A percentile compares a stretch with the other conserved stretches of the same genome.
These are phyloP conservation scores for Crassisporium funariophilum DNA, from an alignment of 768 basidiomycete species.

Conservation along the genomic window DNA sequence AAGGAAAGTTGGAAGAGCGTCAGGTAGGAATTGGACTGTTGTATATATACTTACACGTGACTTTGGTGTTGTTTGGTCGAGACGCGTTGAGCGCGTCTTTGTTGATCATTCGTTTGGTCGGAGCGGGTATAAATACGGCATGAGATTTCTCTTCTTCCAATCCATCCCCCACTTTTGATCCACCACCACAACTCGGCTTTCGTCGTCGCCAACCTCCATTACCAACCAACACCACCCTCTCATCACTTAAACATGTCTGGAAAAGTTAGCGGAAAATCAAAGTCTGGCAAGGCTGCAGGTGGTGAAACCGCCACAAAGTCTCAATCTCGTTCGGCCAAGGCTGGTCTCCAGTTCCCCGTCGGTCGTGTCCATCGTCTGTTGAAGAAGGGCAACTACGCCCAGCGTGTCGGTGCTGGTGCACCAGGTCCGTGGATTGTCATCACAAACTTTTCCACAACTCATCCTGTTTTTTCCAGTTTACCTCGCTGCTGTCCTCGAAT, in stretches of 20 bases:
- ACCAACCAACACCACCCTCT: conserved; percentile 9
- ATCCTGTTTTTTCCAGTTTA: conserved; percentile 54
- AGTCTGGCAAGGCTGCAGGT: conserved; percentile 56
- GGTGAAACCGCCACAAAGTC: conserved; percentile 60
- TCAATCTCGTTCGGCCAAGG: conserved; percentile 72
- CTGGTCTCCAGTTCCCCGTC: conserved; percentile 84
- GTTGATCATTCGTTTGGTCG: conserved; percentile 29
- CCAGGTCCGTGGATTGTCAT: conserved; percentile 50
- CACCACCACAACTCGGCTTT: conserved; percentile 8
- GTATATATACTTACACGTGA: conserved; percentile 48
- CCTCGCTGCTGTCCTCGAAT: conserved; percentile 89
- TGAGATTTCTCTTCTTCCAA: conserved; percentile 19
- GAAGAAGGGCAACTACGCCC: conserved; percentile 87
- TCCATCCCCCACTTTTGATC: conserved; percentile 5
- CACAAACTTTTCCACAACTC: neutral
- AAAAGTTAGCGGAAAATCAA: conserved; percentile 37
- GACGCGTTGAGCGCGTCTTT: conserved; percentile 40
- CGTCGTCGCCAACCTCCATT: conserved; percentile 17
- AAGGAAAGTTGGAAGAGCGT: conserved; percentile 26
- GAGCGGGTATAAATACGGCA: conserved; percentile 37
- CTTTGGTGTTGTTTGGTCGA: conserved; percentile 47
- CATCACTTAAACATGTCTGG: conserved; percentile 43
- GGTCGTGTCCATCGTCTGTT: conserved; percentile 91
- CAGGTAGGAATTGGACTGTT: conserved; percentile 11
- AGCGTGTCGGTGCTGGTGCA: conserved; percentile 87